Base-by-base conservation (phyloP, 768 basidiomycete species). In the Rhodotorula babjevae region DNA sequence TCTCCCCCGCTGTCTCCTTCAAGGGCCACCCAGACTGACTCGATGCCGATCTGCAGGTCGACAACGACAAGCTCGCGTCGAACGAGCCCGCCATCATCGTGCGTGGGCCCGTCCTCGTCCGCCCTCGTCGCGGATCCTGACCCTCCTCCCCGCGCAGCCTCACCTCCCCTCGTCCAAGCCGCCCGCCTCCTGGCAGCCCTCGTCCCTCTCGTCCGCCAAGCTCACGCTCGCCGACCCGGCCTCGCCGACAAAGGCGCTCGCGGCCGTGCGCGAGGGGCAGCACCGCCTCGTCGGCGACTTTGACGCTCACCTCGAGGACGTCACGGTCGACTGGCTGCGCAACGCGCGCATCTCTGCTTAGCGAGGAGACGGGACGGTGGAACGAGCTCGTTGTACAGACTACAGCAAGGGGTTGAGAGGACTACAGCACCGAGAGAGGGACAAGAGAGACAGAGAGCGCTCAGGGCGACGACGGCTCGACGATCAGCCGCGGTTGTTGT, bases 271-370 rank as follows among this genome's bases (percentile, higher is more conserved):
- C 57, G 78, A 82, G 55, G 82, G 82, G n/a, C 79, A 84, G 64
- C 87, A 89, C 68, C 81, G 84, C 68, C 82, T 84, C 60, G 87
- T 92, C 68, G 88, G 87, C 9, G 90, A 92, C 79, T 91, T 91
- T 72, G 90, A 92, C 69, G 90, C 91, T 75, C 89, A 91, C 81
- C 80, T 91, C 59, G 90, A 90, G 80, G 87, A 90, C 79, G 87
- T 87, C 61, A 85, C 79, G 55, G 80, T 83, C 68, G 85, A 85
- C 68, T 86, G 85, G 84, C 73, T 86, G 71, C 79, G 78, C 61
- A 86, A 86, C 59, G 73, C 60, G 6, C 2, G 63, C 71, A 7
- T 29, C n/a, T 27, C 15, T 42, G 40, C 46, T 19, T 12, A 27
- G 7, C 25, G 29, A 25, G n/a, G 7, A 25, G 27, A 7, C 2